These are phyloP conservation scores for Lathyrus oleraceus DNA, from an alignment of 306 rosid species.

Conservation along the genomic window DNA sequence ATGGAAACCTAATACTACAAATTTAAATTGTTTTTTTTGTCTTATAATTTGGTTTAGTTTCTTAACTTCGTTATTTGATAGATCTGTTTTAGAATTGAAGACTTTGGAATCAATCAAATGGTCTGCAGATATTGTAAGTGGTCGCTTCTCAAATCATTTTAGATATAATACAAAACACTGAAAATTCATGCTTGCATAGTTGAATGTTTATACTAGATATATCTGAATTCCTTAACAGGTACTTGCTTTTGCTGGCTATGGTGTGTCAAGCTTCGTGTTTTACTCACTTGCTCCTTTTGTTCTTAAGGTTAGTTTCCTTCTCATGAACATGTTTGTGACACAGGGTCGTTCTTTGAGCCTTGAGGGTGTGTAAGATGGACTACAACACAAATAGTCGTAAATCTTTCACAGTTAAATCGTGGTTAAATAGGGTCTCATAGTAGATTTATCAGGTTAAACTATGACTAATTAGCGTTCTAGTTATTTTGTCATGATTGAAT, in stretches of 20 bases:
- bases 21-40: background rate
- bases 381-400: too few relatives aligned
- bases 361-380: too few relatives aligned
- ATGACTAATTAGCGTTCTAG: too few relatives aligned
- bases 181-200: background rate
- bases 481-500: too few relatives aligned
- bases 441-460: too few relatives aligned
- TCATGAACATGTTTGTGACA: background rate
- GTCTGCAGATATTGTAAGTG: conserved; percentile 60
- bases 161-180: background rate
- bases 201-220: background rate
- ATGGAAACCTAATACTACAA: background rate
- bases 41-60: background rate
- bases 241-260: conserved; percentile 36
- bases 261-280: conserved; percentile 31
- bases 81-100: conserved; percentile 57
- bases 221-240: conserved; percentile 23
- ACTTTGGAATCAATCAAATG: conserved; percentile 52
- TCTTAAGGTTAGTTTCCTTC: conserved; percentile 42
- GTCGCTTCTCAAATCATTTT: background rate
- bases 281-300: conserved; percentile 40
- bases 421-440: too few relatives aligned
- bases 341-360: too few relatives aligned
- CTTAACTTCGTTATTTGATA: conserved; percentile 42
- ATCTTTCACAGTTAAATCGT: too few relatives aligned